These are phyloP conservation scores for Nakazawaea peltata DNA, from an alignment of 805 yeast genomes.

Conservation along the genomic window DNA sequence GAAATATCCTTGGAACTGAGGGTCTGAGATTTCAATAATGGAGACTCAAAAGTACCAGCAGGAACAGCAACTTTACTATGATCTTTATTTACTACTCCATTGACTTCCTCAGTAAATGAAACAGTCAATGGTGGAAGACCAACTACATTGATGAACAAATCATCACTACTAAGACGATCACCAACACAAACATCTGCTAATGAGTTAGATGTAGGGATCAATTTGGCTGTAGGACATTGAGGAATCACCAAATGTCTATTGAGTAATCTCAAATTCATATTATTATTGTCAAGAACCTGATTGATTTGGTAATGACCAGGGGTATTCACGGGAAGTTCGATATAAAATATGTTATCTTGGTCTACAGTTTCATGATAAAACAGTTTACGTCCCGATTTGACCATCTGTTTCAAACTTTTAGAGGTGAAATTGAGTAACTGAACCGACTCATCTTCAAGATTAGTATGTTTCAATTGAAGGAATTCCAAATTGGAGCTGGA, in stretches of 20 bases:
- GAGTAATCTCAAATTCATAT: constrained; percentile 49
- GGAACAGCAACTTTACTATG: constrained; percentile 29
- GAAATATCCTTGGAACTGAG: constrained; percentile 23
- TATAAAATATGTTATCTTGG: constrained; percentile 40
- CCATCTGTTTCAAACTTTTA: constrained; percentile 38
- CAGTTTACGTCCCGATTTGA: constrained; percentile 8
- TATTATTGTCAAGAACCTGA: constrained; percentile 52
- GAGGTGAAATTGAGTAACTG: constrained; percentile 45
- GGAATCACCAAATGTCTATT: constrained; percentile 61
- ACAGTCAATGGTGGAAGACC: constrained; percentile 79
- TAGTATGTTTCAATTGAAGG: constrained; percentile 56
- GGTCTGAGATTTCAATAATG: constrained; percentile 26
- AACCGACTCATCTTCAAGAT: constrained; percentile 43
- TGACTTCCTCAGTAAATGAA: constrained; percentile 39
- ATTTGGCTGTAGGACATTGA: constrained; percentile 67
- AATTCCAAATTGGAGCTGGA: constrained; percentile 66
- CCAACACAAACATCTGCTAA: constrained; percentile 54
- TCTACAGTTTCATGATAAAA: constrained; percentile 8
- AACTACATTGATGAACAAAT: constrained; percentile 38
- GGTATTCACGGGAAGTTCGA: constrained; percentile 54
- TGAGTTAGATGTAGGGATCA: constrained; percentile 22
- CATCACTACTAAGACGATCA: constrained; percentile 33
- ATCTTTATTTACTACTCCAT: constrained; percentile 22
- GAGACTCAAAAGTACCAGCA: constrained; percentile 34
- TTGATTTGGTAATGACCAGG: constrained; percentile 76